Evolutionary conservation across 805 yeast genomes (phyloP), one percentile per base, ranked within the genome.

Genomic region (Candida sithepensis): DNA sequence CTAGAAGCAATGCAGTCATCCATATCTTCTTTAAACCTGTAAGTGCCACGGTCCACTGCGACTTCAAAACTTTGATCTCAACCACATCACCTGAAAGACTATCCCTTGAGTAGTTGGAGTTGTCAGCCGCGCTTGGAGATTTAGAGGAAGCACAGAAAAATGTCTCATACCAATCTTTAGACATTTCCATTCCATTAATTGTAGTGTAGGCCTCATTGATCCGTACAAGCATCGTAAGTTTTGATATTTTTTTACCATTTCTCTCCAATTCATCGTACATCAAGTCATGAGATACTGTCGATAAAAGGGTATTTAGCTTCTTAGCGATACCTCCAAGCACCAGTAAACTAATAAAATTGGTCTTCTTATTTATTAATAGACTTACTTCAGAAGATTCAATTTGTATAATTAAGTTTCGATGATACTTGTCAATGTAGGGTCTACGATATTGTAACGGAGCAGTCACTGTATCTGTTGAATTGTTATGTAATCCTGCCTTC

Each of bases 381-480:
- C 45, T 60, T 41, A 57, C 63, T 51, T 51, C 70, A 56, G 49
- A 51, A 1, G 64, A 52, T 44, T 64, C 68, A 16, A 74, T 55
- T 53, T 80, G 81, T 19, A 79, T 53, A 0, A 74, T 53, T 49
- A 80, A 56, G 14, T 65, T 70, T 32, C 82, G 32, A 53, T 41
- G 2, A 51, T 50, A 24, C 9, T 38, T 60, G 56, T 79, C 83
- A 5, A 71, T 63, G 53, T 56, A 75, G 1, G 81, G 82, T 41
- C 85, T 67, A 24, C 69, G 67, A 59, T 75, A 79, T 41, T 59
- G 56, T 1, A 69, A 54, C 10, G 52, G 43, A 43, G 48, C 59
- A 53, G 58, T 32, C 26, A 43, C 42, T 49, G 44, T 3, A 54
- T 54, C 28, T 37, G 37, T 4, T 3, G 65, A 60, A 19, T 49